Evolutionary conservation across 495 filamentous ascomycete genomes (phyloP), one percentile per base, ranked within the genome.

Genomic region (Penicillium antarcticum): DNA sequence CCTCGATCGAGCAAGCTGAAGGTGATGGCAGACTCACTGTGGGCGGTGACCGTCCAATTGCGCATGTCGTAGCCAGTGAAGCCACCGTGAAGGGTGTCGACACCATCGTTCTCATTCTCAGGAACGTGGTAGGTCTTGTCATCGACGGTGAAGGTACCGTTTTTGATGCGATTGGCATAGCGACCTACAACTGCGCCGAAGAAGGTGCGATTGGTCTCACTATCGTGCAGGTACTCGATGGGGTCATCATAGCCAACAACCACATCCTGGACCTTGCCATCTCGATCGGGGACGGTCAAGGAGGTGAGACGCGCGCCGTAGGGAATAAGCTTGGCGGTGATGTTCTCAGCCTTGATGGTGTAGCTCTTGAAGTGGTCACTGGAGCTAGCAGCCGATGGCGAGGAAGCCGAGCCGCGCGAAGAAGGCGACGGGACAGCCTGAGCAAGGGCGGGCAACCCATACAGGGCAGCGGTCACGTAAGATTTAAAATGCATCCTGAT

Each of bases 151-250:
- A 94, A 95, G 8, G 82, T 87, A 54, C 82, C 84, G 67, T 94
- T 94, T 76, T 87, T 89, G 71, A 94, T 95, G 29, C 87, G 84
- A 69, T 95, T 92, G 36, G 88, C 88, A 60, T 92, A 92, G 14
- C 88, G 85, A 32, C 89, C 89, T 5, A 84, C 86, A n/a, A 89
- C 80, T 6, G 84, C 76, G 36, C 88, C 88, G 51, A 88, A 86
- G 74, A 86, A 88, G 42, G 87, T 87, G 69, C 88, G 87, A 44
- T 80, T 76, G 33, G 66, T 68, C 55, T 91, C 81, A 21, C 63
- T 65, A 57, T 92, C 87, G 31, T 81, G 68, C 7, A 74, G 60
- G 63, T 94, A 95, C 46, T 86, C 76, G 33, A 66, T 82, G 18
- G 87, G 85, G 58, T 92, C 87, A 63, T 94, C 89, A 55, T 86